A percentile compares a stretch with the other conserved stretches of the same genome.
These are phyloP conservation scores for Bombardia bombarda DNA, from an alignment of 495 filamentous ascomycete genomes.

Conservation along the genomic window DNA sequence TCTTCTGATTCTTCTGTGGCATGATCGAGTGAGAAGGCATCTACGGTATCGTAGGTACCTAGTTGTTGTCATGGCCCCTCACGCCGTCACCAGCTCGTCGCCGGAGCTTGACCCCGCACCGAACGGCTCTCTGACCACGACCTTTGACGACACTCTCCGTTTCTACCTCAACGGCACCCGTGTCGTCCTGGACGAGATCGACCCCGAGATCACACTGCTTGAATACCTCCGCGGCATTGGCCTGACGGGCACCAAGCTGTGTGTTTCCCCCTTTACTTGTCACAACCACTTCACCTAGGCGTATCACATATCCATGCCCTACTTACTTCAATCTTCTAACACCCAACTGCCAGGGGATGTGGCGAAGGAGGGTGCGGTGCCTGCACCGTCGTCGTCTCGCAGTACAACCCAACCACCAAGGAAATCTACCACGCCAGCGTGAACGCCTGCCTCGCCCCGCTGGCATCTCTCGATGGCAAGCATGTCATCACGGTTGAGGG, in stretches of 20 bases:
- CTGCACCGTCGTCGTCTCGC: slow-evolving; percentile 91
- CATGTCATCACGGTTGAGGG: slow-evolving; percentile 98
- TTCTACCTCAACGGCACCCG: slow-evolving; percentile 98
- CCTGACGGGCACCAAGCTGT: slow-evolving; percentile 64
- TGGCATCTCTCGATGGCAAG: slow-evolving; percentile 91
- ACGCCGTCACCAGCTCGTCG: slow-evolving; percentile 34
- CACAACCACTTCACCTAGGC: slow-evolving; percentile 1
- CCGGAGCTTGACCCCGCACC: slow-evolving; percentile 25
- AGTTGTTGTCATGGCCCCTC: slow-evolving; percentile 38
- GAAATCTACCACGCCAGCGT: slow-evolving; percentile 86
- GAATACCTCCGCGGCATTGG: slow-evolving; percentile 90
- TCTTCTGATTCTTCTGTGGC: neutral
- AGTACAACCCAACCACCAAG: slow-evolving; percentile 85
- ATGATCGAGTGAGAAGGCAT: neutral
- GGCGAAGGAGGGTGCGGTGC: slow-evolving; percentile 95
- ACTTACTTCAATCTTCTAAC: slow-evolving; percentile 16
- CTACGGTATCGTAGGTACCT: neutral
- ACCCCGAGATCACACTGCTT: slow-evolving; percentile 87
- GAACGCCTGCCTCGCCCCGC: slow-evolving; percentile 88
- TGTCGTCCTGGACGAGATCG: slow-evolving; percentile 69
- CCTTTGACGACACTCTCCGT: slow-evolving; percentile 48
- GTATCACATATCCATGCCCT: slow-evolving; percentile 4
- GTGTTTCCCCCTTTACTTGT: slow-evolving; percentile 12
- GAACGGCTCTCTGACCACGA: slow-evolving; percentile 25
- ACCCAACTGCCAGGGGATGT: slow-evolving; percentile 52